These are phyloP conservation scores for Xylaria sp. DNA, from an alignment of 2,329 filamentous ascomycete species.

Conservation along the genomic window DNA sequence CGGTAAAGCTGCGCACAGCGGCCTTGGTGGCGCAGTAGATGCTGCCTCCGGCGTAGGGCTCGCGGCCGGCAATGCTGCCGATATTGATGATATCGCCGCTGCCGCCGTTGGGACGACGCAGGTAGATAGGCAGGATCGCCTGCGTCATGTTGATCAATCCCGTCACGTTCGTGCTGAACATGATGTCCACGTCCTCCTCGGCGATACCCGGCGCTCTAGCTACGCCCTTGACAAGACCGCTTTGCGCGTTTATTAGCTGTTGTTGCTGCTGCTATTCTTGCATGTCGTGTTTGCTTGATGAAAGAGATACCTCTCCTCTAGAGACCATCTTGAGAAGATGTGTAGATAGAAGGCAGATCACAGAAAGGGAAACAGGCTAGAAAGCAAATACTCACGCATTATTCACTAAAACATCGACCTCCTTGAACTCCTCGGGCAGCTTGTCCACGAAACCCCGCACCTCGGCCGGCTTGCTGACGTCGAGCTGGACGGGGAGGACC, in stretches of 20 bases:
- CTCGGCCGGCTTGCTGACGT: conserved; percentile 84
- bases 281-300: background rate
- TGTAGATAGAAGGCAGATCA: background rate
- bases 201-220: conserved; percentile 86
- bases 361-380: background rate
- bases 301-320: no score
- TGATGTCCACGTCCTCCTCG: conserved; percentile 82
- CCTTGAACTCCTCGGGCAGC: conserved; percentile 83
- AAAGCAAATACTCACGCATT: conserved; percentile 77
- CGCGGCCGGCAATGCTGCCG: conserved; percentile 70
- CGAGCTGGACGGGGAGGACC: conserved; percentile 84
- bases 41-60: conserved; percentile 76
- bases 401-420: conserved; percentile 91
- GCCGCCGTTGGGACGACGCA: conserved; percentile 78
- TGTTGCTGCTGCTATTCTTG: background rate
- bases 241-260: conserved; percentile 50
- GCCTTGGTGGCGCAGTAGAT: conserved; percentile 87
- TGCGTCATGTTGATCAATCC: conserved; percentile 98
- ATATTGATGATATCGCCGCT: conserved; percentile 94
- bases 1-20: conserved; percentile 78
- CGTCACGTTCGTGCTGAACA: conserved; percentile 94
- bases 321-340: background rate
- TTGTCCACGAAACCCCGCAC: conserved; percentile 76
- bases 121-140: conserved; percentile 84
- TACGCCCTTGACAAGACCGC: conserved; percentile 88